Conservation (phyloP, 1,139 yeast genomes). For the Blastobotrys ciferrii region DNA sequence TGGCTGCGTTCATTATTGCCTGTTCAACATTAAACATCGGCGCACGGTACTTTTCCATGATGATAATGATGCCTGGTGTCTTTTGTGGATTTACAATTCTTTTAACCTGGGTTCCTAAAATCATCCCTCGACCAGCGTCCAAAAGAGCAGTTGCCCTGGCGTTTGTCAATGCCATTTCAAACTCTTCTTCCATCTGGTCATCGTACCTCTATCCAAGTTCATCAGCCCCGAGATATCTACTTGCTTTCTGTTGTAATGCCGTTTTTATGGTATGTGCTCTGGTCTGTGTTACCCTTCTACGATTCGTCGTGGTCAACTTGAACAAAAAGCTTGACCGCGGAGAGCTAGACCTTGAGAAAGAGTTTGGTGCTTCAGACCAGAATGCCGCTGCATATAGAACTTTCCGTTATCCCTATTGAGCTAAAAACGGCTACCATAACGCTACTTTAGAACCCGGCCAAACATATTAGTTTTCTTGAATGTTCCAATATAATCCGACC, state of each 20-base stretch:
- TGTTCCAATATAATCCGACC: too few species aligned
- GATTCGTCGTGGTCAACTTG: slow-evolving; percentile 12
- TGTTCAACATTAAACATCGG: slow-evolving; percentile 54
- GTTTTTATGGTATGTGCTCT: slow-evolving; percentile 14
- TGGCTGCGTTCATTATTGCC: slow-evolving; percentile 52
- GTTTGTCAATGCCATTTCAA: slow-evolving; percentile 21
- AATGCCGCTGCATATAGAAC: neutral
- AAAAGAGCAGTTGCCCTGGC: slow-evolving; percentile 45
- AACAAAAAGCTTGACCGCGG: slow-evolving; percentile 19
- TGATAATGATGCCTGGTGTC: slow-evolving; percentile 54
- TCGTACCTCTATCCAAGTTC: slow-evolving; percentile 18
- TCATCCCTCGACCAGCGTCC: slow-evolving; percentile 49
- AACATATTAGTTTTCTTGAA: too few species aligned
- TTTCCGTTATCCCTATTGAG: neutral
- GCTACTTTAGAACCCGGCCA: too few species aligned
- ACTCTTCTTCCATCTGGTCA: slow-evolving; percentile 21
- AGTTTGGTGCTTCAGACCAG: slow-evolving; percentile 14
- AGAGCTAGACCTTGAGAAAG: slow-evolving; percentile 15
- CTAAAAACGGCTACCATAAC: too few species aligned
- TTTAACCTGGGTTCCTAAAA: slow-evolving; percentile 57
- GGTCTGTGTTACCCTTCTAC: slow-evolving; percentile 4
- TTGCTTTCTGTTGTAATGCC: slow-evolving; percentile 20
- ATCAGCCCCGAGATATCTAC: slow-evolving; percentile 18
- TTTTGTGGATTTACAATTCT: slow-evolving; percentile 58
- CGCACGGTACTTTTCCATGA: slow-evolving; percentile 62